Percentiles rank a stretch among this genome's conserved stretches.
phyloP scores from a whole-genome alignment of 2,329 filamentous ascomycete species.

The Teratosphaeria epicoccoides region DNA sequence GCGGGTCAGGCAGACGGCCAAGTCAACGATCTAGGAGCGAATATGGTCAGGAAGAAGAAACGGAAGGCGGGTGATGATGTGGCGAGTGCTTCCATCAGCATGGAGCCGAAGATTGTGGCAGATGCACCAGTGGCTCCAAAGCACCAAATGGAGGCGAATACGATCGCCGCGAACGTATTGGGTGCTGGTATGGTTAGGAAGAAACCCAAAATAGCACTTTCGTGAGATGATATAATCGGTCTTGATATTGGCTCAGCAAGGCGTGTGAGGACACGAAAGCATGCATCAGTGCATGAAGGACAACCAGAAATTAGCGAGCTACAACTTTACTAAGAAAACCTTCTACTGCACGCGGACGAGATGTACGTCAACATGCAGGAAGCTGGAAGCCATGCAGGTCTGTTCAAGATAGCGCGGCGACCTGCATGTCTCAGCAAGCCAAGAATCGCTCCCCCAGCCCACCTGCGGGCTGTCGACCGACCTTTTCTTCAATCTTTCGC shows the following conservation, averaged over 20 bases:
- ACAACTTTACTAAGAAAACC: too few relatives aligned
- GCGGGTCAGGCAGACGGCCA: conserved; percentile 3
- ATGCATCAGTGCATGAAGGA: too few relatives aligned
- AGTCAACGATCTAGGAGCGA: conserved; percentile 22
- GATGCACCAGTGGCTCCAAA: not conserved
- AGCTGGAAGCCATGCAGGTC: too few relatives aligned
- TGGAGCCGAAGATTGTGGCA: not conserved
- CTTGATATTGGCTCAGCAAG: not conserved
- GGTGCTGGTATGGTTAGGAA: conserved; percentile 43
- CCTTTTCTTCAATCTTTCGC: too few relatives aligned
- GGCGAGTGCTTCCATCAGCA: not conserved
- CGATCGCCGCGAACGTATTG: conserved; percentile 38
- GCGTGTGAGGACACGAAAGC: not conserved
- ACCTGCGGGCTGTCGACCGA: too few relatives aligned
- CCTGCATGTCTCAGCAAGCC: too few relatives aligned
- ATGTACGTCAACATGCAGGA: too few relatives aligned
- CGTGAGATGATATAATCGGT: not conserved
- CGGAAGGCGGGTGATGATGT: conserved; percentile 29
- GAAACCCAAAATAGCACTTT: conserved; percentile 39
- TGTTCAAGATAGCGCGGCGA: too few relatives aligned
- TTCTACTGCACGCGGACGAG: too few relatives aligned
- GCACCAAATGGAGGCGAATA: not conserved
- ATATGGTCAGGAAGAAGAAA: conserved; percentile 40
- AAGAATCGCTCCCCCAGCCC: too few relatives aligned
- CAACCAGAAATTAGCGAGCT: too few relatives aligned